Conservation (phyloP, 148 eudicot species). For the Polygonum maritimum region DNA sequence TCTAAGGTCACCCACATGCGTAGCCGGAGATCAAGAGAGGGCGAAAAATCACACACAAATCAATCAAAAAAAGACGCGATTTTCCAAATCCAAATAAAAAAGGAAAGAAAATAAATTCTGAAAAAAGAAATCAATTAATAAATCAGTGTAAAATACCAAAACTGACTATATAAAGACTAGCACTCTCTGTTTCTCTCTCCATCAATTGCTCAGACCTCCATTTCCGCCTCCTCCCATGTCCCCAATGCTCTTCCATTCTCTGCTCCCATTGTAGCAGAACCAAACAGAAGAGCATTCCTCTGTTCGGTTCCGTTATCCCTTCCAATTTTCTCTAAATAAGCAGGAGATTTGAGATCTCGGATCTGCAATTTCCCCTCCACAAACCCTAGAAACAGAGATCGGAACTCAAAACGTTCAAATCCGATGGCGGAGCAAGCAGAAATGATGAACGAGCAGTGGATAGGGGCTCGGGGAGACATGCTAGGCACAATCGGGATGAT, state of each 20-base stretch:
- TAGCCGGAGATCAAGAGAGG: background rate
- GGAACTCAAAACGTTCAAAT: background rate
- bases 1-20: background rate
- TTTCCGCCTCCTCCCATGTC: background rate
- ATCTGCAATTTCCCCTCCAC: background rate
- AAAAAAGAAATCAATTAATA: background rate
- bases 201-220: slow-evolving; percentile 6
- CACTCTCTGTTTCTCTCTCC: slow-evolving; percentile 9
- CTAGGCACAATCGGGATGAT: slow-evolving; percentile 39
- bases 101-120: background rate
- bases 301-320: background rate
- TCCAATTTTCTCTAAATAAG: background rate
- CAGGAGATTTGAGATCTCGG: background rate
- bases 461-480: slow-evolving; percentile 44
- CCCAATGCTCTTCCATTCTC: slow-evolving; percentile 7
- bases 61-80: background rate
- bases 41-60: background rate
- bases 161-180: slow-evolving; percentile 3
- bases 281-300: background rate
- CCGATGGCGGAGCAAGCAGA: slow-evolving; percentile 7
- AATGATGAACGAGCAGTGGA: slow-evolving; percentile 39
- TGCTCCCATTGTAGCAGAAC: slow-evolving; percentile 7
- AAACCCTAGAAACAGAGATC: no score
- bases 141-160: background rate
- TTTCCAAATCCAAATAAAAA: background rate